Conservation (phyloP, 331 rosid genomes). For the Malus hybrid region DNA sequence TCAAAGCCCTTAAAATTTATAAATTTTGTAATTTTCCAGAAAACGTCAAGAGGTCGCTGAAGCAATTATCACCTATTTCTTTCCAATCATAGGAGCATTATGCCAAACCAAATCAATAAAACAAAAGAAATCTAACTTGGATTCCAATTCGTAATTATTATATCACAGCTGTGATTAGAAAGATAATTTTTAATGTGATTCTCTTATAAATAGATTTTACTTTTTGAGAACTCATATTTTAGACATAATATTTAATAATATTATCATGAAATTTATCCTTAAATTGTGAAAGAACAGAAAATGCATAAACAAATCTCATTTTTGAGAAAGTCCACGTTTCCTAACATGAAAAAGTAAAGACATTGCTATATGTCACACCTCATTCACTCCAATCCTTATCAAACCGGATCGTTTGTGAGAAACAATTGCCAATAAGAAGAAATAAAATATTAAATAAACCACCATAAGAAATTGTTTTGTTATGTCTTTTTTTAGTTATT, state of each 20-base stretch:
- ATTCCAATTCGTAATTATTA: background rate
- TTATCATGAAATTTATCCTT: rapidly evolving
- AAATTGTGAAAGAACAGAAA: too few species aligned
- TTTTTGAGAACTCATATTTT: too few species aligned
- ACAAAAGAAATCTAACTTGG: background rate
- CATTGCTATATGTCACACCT: background rate
- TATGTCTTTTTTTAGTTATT: background rate
- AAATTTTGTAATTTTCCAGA: background rate
- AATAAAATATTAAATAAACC: background rate
- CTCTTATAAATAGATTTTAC: too few species aligned
- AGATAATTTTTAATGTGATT: too few species aligned
- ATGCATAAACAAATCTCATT: too few species aligned
- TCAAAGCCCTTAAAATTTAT: background rate
- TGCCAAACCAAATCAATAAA: conserved; percentile 1
- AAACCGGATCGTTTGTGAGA: background rate
- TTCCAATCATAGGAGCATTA: conserved; percentile 8
- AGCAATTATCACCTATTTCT: background rate
- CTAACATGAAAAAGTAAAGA: background rate
- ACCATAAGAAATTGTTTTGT: background rate
- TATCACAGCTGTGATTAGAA: background rate
- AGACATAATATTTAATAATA: too few species aligned
- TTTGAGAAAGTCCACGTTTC: too few species aligned
- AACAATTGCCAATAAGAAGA: background rate
- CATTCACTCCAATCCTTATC: conserved; percentile 11
- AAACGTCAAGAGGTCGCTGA: background rate